A percentile compares a stretch with the other conserved stretches of the same genome.
phyloP scores from a whole-genome alignment of 2,329 filamentous ascomycete species.

The Knoxdaviesia capensis region DNA sequence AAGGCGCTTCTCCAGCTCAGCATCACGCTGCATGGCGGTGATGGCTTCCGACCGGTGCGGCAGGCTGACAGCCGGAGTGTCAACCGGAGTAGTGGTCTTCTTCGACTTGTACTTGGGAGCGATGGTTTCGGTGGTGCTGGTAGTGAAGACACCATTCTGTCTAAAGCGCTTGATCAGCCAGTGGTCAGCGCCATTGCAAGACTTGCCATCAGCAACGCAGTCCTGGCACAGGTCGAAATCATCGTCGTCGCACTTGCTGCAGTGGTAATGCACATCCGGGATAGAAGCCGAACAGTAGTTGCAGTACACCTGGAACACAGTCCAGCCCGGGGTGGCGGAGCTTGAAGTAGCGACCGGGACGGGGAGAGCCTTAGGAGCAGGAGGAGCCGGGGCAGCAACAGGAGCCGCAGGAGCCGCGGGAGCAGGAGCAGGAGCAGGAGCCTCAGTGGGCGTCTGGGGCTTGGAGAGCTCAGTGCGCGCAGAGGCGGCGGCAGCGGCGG shows the following conservation, averaged over 20 bases:
- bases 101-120: conserved; percentile 32
- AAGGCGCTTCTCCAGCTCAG: too few species aligned
- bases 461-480: too few species aligned
- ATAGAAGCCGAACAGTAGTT: conserved; percentile 72
- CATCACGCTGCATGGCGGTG: too few species aligned
- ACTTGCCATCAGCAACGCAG: conserved; percentile 56
- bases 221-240: conserved; percentile 82
- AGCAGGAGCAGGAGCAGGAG: too few species aligned
- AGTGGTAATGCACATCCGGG: conserved; percentile 76
- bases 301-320: conserved; percentile 71
- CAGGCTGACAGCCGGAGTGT: conserved; percentile 4
- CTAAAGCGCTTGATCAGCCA: conserved; percentile 90
- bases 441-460: too few species aligned
- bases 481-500: too few species aligned
- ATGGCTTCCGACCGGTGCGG: too few species aligned
- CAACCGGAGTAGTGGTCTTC: not conserved
- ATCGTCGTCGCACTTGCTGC: conserved; percentile 76
- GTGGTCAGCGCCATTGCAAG: conserved; percentile 62
- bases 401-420: too few species aligned
- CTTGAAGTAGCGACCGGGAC: conserved; percentile 48
- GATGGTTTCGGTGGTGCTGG: conserved; percentile 69
- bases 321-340: conserved; percentile 43
- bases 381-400: too few species aligned
- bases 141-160: conserved; percentile 56
- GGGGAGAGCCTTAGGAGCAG: too few species aligned